Evolutionary conservation across 352 stramenopile species (phyloP).

Genomic region (Labyrinthula sp.): DNA sequence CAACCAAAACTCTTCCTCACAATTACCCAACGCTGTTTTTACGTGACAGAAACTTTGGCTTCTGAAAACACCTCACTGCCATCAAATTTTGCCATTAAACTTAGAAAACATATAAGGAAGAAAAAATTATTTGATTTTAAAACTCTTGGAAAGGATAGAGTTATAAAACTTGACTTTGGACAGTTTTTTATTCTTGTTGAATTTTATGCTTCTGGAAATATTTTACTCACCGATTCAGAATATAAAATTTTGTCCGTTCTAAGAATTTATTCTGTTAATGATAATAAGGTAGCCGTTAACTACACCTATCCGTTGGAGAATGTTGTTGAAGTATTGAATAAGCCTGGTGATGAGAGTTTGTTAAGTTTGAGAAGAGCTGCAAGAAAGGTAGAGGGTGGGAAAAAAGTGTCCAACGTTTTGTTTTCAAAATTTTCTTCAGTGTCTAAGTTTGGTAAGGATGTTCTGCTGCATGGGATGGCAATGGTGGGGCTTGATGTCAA

Average conservation of each 20-base stretch:
- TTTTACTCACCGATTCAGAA: constrained; percentile 78
- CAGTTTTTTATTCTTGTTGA: constrained; percentile 82
- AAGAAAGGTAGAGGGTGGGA: too few species aligned
- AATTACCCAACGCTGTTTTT: constrained; percentile 83
- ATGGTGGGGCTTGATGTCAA: too few species aligned
- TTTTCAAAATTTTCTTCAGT: too few species aligned
- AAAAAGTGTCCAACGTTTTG: too few species aligned
- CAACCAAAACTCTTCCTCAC: constrained; percentile 73
- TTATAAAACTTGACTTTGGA: constrained; percentile 86
- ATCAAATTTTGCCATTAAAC: constrained; percentile 84
- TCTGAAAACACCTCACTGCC: constrained; percentile 50
- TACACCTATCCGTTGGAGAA: too few species aligned
- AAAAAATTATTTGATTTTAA: constrained; percentile 69
- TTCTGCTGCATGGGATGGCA: too few species aligned
- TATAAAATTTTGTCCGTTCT: constrained; percentile 84
- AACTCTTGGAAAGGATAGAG: constrained; percentile 78
- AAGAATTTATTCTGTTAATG: constrained; percentile 74
- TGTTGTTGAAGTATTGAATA: too few species aligned
- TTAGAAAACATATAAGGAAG: constrained; percentile 82
- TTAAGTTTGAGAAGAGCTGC: too few species aligned
- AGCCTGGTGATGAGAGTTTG: too few species aligned
- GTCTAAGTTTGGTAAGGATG: too few species aligned
- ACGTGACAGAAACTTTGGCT: constrained; percentile 68
- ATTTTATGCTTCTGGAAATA: constrained; percentile 84
- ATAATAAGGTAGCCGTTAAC: constrained; percentile 29